phyloP scores from a whole-genome alignment of 2,329 filamentous ascomycete species.

The Xylariales sp. region DNA sequence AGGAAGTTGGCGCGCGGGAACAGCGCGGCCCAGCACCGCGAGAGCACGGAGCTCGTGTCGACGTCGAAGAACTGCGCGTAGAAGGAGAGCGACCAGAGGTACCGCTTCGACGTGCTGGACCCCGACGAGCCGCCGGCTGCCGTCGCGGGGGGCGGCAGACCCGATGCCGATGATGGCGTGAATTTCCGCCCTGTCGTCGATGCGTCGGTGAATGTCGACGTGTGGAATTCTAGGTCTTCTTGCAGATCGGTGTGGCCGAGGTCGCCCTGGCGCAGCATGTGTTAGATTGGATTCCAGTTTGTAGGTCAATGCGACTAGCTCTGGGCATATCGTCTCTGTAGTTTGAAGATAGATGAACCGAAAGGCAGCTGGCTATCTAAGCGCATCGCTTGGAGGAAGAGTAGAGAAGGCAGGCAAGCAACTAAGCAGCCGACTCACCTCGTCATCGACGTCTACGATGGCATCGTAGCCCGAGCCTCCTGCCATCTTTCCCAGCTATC shows the following conservation, averaged over 20 bases:
- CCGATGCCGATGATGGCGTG: slow-evolving; percentile 58
- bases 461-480: slow-evolving; percentile 94
- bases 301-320: not conserved
- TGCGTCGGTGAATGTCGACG: slow-evolving; percentile 81
- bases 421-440: slow-evolving; percentile 66
- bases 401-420: not conserved
- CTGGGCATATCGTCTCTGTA: not conserved
- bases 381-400: not conserved
- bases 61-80: slow-evolving; percentile 99
- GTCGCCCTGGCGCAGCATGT: slow-evolving; percentile 74
- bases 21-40: slow-evolving; percentile 87
- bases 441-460: slow-evolving; percentile 96
- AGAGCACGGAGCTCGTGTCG: slow-evolving; percentile 88
- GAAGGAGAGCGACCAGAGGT: slow-evolving; percentile 91
- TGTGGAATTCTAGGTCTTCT: slow-evolving; percentile 99
- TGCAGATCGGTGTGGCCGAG: slow-evolving; percentile 97
- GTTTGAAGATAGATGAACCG: no score
- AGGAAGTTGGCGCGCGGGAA: slow-evolving; percentile 95
- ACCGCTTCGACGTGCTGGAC: slow-evolving; percentile 74
- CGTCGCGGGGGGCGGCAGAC: slow-evolving; percentile 68
- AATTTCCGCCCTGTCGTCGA: slow-evolving; percentile 65
- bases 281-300: not conserved
- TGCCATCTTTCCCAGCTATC: slow-evolving; percentile 66
- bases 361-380: not conserved
- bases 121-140: slow-evolving; percentile 52